Percentiles rank a stretch among this genome's conserved stretches.
Conservation (phyloP, 1,284 basidiomycete genomes). For the Xanthoconium separans region DNA sequence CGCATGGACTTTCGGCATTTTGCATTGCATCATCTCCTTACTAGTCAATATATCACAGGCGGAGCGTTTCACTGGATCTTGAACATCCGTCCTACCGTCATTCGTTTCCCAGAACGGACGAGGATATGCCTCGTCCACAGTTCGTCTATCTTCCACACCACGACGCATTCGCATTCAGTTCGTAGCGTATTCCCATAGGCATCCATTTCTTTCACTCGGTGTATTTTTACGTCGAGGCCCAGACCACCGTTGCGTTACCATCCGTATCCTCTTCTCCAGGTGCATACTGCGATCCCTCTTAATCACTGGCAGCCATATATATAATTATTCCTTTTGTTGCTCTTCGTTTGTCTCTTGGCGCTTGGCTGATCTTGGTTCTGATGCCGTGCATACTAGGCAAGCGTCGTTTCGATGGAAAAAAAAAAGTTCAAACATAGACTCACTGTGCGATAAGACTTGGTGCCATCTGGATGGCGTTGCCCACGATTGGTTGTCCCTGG, state of each 20-base stretch:
- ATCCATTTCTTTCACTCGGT: constrained; percentile 9
- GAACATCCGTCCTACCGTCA: constrained; percentile 19
- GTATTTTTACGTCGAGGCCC: constrained; percentile 25
- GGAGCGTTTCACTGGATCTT: constrained; percentile 31
- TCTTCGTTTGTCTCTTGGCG: not conserved
- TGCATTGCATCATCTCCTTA: constrained; percentile 25
- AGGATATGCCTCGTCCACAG: constrained; percentile 14
- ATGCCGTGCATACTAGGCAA: too few species aligned
- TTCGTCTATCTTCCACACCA: constrained; percentile 1
- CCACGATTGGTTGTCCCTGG: not conserved
- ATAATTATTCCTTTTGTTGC: constrained; percentile 3
- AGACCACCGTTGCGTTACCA: constrained; percentile 14
- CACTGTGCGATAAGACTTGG: too few species aligned
- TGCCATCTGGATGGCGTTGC: not conserved
- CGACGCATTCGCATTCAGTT: constrained; percentile 17
- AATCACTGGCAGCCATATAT: constrained; percentile 16
- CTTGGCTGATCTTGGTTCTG: not conserved
- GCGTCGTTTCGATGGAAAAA: too few species aligned
- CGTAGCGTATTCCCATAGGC: constrained; percentile 13
- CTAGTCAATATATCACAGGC: constrained; percentile 13
- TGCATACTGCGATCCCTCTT: constrained; percentile 13
- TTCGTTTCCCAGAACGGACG: constrained; percentile 14
- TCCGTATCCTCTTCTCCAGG: constrained; percentile 7
- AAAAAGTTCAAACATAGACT: not conserved
- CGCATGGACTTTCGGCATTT: constrained; percentile 24